Evolutionary conservation across 768 basidiomycete species (phyloP), one percentile per base, ranked within the genome.

Genomic region (Zangia roseola): DNA sequence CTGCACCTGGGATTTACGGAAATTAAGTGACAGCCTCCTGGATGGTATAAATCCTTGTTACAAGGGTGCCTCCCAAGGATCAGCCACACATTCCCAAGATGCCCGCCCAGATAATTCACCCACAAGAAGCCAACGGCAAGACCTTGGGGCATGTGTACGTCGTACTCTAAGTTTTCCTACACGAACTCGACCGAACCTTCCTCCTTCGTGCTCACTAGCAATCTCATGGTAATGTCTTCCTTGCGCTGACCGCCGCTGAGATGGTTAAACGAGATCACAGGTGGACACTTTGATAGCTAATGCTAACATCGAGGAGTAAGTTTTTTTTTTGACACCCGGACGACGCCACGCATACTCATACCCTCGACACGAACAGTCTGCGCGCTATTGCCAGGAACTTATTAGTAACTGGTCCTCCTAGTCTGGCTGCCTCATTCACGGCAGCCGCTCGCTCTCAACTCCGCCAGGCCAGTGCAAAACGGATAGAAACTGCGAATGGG

Each of bases 281-380:
- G 67, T 86, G 28, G 88, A 90, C 64, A 88, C 86, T 1, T 79
- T 89, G 59, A 82, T 91, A 52, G 86, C 85, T 13, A 90, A 91
- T 54, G 83, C 85, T 10, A 79, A 73, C 40, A 70, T 80, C 24
- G 87, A 89, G 42, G 88, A 91, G 87, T 81, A 65, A 69, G 84
- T 72, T 35, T 53, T 40, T 59, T 39, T 45, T 46, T 54, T 39
- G 43, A n/a, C 43, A 40, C 54, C 45, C 33, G 17, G 30, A 40
- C 45, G 21, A 33, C 37, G 34, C 31, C 49, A 47, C 38, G 37
- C 43, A 49, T 30, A 45, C 62, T 56, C 45, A 53, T 6, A 51
- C 30, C 34, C 13, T 47, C 45, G 28, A n/a, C n/a, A 37, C 26
- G 40, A 24, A 40, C 62, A 91, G 89, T 58, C 74, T 92, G 40